Conservation (phyloP, 352 stramenopile species). For the Globisporangium spinosum region DNA sequence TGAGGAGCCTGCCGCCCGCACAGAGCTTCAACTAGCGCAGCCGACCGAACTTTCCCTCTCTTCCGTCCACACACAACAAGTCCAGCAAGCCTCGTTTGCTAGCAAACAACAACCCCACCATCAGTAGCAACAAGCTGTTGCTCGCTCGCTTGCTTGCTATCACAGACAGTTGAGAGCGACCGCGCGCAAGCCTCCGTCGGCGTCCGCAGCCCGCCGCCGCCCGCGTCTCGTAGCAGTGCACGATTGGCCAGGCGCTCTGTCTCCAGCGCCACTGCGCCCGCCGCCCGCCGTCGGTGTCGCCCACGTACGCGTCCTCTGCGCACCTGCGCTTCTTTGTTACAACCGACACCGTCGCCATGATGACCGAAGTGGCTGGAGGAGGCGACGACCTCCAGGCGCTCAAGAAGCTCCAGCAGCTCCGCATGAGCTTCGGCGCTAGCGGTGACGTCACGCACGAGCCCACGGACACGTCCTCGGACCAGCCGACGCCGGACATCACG, state of each 20-base stretch:
- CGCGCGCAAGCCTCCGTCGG: conserved; percentile 3
- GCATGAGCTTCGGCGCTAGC: not conserved
- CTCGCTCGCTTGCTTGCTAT: not conserved
- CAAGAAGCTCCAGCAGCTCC: conserved; percentile 12
- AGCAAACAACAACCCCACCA: not conserved
- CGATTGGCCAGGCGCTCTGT: conserved; percentile 53
- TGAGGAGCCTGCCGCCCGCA: not conserved
- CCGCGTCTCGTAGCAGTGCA: conserved; percentile 19
- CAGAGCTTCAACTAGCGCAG: not conserved
- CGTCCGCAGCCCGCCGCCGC: conserved; percentile 1
- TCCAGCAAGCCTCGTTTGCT: not conserved
- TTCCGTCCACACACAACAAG: not conserved
- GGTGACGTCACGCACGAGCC: not conserved
- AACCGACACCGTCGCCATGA: conserved; percentile 22
- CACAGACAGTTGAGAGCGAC: conserved; percentile 15
- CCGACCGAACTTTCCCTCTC: not conserved
- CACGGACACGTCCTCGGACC: not conserved
- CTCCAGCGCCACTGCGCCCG: conserved; percentile 36
- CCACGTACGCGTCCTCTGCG: not conserved
- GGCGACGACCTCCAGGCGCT: conserved; percentile 2
- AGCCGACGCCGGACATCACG: conserved; percentile 20
- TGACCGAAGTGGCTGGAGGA: conserved; percentile 1
- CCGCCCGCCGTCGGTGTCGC: conserved; percentile 18
- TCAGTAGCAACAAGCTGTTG: not conserved
- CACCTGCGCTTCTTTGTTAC: conserved; percentile 13